Evolutionary conservation across 2,329 filamentous ascomycete species (phyloP), one percentile per base, ranked within the genome.

Genomic region (Bipolaris bicolor): DNA sequence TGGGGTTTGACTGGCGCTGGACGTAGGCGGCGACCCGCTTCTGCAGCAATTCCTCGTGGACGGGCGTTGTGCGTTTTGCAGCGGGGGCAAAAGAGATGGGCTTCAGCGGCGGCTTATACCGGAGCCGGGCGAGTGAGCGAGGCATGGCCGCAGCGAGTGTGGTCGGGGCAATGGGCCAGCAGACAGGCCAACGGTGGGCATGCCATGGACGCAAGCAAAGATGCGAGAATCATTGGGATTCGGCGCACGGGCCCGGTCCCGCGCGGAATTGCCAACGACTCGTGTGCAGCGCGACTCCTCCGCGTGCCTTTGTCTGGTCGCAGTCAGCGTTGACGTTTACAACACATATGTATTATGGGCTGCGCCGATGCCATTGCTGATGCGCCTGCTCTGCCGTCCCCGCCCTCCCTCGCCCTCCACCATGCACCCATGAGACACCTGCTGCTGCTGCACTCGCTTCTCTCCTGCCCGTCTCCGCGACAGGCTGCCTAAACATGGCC

Each of bases 41-140:
- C 20, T 54, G 50, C 10, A 57, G 36, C 6, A 49, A 22, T 41
- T 52, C 49, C 9, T 53, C 54, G 26, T 53, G 41, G 29, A 46
- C 49, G 2, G 54, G 54, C 5, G 54, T 37, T 31, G 53, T 31
- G 18, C 49, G 49, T n/a, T 36, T 34, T 5, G 40, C 49, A 37
- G 55, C 47, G 52, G 54, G 57, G 47, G 58, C 29, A 29, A 71
- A 63, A 7, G 55, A 61, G 20, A 68, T 49, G 40, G 67, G 62
- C 47, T 48, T 43, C 18, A 61, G 61, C 39, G 66, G 65, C 47
- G 61, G 52, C 56, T 62, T 59, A 53, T 69, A 71, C 52, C 64
- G 65, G 51, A 71, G 64, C 45, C 65, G 64, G 51, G 66, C 59
- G 39, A 73, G 64, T 43, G 65, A 62, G 62, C 71, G 71, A 61